Evolutionary conservation across 768 basidiomycete genomes (phyloP), one percentile per base, ranked within the genome.

Genomic region (Psilocybe tampanensis): DNA sequence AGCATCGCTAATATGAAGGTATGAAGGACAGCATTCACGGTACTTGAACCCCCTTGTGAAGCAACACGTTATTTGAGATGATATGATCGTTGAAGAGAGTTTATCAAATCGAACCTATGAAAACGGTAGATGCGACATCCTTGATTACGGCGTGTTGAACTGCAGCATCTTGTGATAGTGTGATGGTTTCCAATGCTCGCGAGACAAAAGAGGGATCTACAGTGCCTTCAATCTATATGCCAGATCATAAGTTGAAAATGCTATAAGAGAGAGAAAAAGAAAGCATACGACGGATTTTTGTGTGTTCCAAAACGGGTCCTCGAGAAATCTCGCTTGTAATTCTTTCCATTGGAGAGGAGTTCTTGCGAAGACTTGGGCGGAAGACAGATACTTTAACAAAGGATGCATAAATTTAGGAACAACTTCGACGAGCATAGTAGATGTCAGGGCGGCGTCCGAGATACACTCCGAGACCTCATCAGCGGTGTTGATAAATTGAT

Each of bases 301-400:
- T 2, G 56, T 56, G 22, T 61, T 49, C 13, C n/a, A 26, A 39
- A 68, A 77, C 0, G 78, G 78, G 12, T 66, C 64, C 19, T 76
- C 71, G 22, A 70, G 64, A 67, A 78, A 73, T 26, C 68, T 64
- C 4, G 65, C 44, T 12, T 67, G 66, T 12, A 69, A 60, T 48
- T 64, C 66, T 26, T 68, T 68, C 83, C 82, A 85, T 3, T 62
- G 52, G 1, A 33, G 60, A 0, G 77, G 80, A 43, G 80, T 76
- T 19, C 72, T 72, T 61, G 77, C 73, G 74, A 85, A 85, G 0
- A 73, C 73, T 0, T 79, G 74, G 17, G 81, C 81, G 3, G 83
- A 82, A 26, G 79, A 63, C 77, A 82, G 83, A 44, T 61, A 53
- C 0, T 85, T 42, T 2, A 61, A 80, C 8, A 86, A 55, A 52